A percentile compares a stretch with the other conserved stretches of the same genome.
Evolutionary conservation across 345 rosid genomes (phyloP).

Genomic region (Sisymbrium altissimum): DNA sequence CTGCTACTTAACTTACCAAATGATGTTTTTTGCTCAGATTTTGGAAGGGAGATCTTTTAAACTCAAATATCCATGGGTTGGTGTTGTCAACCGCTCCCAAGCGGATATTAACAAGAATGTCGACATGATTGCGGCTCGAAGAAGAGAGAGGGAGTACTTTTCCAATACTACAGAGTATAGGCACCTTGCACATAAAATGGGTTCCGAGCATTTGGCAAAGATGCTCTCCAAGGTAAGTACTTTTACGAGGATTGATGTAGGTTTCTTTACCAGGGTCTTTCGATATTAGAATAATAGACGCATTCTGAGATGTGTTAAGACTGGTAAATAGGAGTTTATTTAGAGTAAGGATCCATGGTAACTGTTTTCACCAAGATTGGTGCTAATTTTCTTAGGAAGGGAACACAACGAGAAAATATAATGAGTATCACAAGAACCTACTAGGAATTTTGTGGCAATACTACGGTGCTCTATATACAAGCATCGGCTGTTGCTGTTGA

Average conservation of each 20-base stretch:
- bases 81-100: constrained; percentile 99
- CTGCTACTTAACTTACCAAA: neutral
- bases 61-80: constrained; percentile 96
- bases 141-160: constrained; percentile 94
- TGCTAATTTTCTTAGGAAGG: neutral
- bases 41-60: constrained; percentile 88
- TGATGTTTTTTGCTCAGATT: constrained; percentile 47
- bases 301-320: neutral
- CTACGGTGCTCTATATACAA: neutral
- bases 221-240: constrained; percentile 81
- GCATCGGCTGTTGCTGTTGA: constrained; percentile 1
- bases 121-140: constrained; percentile 98
- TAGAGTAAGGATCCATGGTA: constrained; percentile 47
- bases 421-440: constrained; percentile 1
- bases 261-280: neutral
- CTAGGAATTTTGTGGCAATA: constrained; percentile 4
- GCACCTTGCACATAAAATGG: constrained; percentile 97
- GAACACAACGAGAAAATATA: neutral
- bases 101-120: constrained; percentile 96
- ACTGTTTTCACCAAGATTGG: neutral
- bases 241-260: constrained; percentile 2
- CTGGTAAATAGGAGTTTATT: neutral
- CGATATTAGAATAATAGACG: neutral
- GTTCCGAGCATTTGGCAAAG: constrained; percentile 95
- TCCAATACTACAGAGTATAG: constrained; percentile 79